Percentiles rank a stretch among this genome's conserved stretches.
phyloP scores from a whole-genome alignment of 306 rosid genomes.

The Acacia acuminata region DNA sequence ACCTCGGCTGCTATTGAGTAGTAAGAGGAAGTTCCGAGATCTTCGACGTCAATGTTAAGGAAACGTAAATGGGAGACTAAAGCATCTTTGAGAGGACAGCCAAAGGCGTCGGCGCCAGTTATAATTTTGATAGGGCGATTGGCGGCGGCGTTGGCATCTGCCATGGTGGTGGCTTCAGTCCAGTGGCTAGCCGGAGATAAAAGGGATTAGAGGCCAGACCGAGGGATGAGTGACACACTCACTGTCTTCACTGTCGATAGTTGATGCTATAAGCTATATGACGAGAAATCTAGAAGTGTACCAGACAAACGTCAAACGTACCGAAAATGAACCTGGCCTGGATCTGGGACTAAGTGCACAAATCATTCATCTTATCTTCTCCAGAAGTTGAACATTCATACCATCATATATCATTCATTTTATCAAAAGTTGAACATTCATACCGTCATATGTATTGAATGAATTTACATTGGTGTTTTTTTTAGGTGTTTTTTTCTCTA shows the following conservation, averaged over 20 bases:
- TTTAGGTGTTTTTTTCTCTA: no score
- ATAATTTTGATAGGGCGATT: slow-evolving; percentile 55
- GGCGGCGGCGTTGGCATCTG: slow-evolving; percentile 28
- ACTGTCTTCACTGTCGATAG: neutral
- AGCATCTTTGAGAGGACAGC: slow-evolving; percentile 73
- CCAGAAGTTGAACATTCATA: no score
- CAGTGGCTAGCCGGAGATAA: neutral
- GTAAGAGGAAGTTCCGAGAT: slow-evolving; percentile 83
- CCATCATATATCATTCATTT: no score
- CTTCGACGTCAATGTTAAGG: slow-evolving; percentile 71
- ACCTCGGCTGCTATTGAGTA: slow-evolving; percentile 90
- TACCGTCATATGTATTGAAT: no score
- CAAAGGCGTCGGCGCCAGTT: slow-evolving; percentile 75
- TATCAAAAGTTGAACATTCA: no score
- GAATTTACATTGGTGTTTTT: no score
- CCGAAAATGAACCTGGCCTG: no score
- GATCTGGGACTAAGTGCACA: no score
- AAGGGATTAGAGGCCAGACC: neutral
- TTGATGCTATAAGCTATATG: neutral
- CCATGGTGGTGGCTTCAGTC: slow-evolving; percentile 4
- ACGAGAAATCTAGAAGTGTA: neutral
- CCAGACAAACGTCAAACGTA: no score
- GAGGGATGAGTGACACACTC: neutral
- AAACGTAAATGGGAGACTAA: slow-evolving; percentile 68
- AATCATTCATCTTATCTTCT: no score